Conservation (phyloP, 2,329 filamentous ascomycete species). For the Botrytis byssoidea region DNA sequence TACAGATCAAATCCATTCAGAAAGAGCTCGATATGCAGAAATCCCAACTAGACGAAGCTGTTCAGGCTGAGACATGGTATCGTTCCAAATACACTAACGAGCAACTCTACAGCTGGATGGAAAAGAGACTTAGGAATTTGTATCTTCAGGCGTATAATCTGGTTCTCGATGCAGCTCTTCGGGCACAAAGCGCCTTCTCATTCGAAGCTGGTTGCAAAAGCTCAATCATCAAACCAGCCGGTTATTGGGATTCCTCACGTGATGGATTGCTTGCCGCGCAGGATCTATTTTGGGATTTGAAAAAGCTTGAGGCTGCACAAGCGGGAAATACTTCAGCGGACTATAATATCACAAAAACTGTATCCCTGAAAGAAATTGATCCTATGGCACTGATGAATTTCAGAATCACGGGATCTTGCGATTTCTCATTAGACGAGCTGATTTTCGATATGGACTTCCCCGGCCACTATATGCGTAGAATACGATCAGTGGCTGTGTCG, state of each 20-base stretch:
- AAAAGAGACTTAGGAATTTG: neutral
- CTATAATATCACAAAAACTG: conserved; percentile 16
- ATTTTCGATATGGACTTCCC: conserved; percentile 23
- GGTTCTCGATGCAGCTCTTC: neutral
- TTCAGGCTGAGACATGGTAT: neutral
- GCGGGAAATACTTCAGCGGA: conserved; percentile 3
- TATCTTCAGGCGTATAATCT: neutral
- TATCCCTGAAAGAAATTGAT: conserved; percentile 9
- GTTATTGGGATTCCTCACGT: conserved; percentile 2
- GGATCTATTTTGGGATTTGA: conserved; percentile 10
- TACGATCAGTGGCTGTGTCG: neutral
- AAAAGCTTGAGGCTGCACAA: conserved; percentile 9
- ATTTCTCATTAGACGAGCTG: conserved; percentile 17
- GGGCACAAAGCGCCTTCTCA: neutral
- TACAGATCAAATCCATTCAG: neutral
- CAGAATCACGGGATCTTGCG: conserved; percentile 10
- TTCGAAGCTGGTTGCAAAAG: neutral
- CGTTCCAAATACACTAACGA: conserved; percentile 2
- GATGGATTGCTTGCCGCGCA: conserved; percentile 20
- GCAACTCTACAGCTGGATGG: conserved; percentile 4
- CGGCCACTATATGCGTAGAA: conserved; percentile 21
- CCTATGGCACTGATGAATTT: conserved; percentile 15
- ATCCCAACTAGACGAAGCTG: neutral
- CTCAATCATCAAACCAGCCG: neutral
- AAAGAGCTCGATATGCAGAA: conserved; percentile 10